A percentile compares a stretch with the other conserved stretches of the same genome.
Evolutionary conservation across 495 filamentous ascomycete species (phyloP).

Genomic region (Daldinia caldariorum): DNA sequence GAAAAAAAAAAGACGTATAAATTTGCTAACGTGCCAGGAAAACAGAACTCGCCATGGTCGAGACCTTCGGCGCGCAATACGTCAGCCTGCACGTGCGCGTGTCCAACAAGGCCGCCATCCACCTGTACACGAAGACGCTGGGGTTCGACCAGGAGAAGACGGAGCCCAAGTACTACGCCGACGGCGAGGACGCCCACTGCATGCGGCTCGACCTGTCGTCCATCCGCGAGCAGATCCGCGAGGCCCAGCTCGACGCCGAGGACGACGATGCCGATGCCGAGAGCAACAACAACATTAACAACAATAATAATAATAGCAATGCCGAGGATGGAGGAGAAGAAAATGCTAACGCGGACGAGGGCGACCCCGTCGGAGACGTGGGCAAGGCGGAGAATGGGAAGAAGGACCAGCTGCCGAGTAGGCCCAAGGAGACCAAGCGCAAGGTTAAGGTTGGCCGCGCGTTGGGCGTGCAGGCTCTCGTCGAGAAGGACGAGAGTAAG

Average conservation of each 20-base stretch:
- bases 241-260: conserved; percentile 49
- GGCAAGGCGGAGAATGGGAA: conserved; percentile 39
- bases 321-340: conserved; percentile 32
- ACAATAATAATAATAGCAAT: too few relatives aligned
- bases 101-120: conserved; percentile 88
- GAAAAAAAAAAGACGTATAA: too few relatives aligned
- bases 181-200: conserved; percentile 94
- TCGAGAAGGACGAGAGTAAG: conserved; percentile 79
- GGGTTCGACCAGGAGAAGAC: conserved; percentile 91
- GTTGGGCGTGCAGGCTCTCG: conserved; percentile 84
- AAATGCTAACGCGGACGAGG: too few relatives aligned
- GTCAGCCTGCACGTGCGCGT: conserved; percentile 96
- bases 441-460: conserved; percentile 82
- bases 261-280: conserved; percentile 46
- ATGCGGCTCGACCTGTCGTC: conserved; percentile 87
- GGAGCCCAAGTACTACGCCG: conserved; percentile 95
- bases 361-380: too few relatives aligned
- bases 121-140: conserved; percentile 91
- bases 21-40: not conserved
- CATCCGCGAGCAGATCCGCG: conserved; percentile 63
- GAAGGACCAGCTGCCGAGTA: conserved; percentile 41
- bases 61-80: conserved; percentile 89
- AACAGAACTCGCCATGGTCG: conserved; percentile 93
- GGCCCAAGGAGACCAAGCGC: conserved; percentile 56
- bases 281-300: too few relatives aligned